Percentiles rank a stretch among this genome's conserved stretches.
These are phyloP conservation scores for Cyberlindnera nakhonratchasimensis DNA, from an alignment of 805 yeast genomes.

Conservation along the genomic window DNA sequence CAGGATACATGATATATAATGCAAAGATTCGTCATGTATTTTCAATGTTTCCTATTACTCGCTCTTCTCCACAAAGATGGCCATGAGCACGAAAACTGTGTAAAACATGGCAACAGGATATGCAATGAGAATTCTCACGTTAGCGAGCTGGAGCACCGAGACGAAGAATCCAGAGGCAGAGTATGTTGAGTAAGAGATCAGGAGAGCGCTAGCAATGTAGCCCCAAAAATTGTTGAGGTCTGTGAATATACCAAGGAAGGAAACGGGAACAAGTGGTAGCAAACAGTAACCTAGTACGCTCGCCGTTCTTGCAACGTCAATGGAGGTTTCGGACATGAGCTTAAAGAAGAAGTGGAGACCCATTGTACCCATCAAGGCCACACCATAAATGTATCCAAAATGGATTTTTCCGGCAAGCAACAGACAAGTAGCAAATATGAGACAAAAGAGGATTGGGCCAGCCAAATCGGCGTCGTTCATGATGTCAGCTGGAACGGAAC, in stretches of 20 bases:
- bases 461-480: slow-evolving; percentile 91
- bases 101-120: slow-evolving; percentile 91
- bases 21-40: too few relatives aligned
- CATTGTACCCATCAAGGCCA: slow-evolving; percentile 85
- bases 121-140: slow-evolving; percentile 87
- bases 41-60: background rate
- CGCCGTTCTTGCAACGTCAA: slow-evolving; percentile 69
- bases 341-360: slow-evolving; percentile 82
- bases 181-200: slow-evolving; percentile 87
- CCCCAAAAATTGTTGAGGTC: slow-evolving; percentile 74
- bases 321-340: slow-evolving; percentile 66
- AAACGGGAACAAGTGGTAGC: slow-evolving; percentile 77
- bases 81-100: slow-evolving; percentile 93
- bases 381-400: slow-evolving; percentile 95
- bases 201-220: slow-evolving; percentile 58
- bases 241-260: slow-evolving; percentile 59
- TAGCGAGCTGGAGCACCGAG: slow-evolving; percentile 73
- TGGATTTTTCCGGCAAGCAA: slow-evolving; percentile 90
- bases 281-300: slow-evolving; percentile 92
- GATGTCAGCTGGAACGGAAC: slow-evolving; percentile 63
- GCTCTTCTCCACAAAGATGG: slow-evolving; percentile 60
- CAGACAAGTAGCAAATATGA: slow-evolving; percentile 79
- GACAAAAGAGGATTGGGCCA: slow-evolving; percentile 88
- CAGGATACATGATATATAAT: background rate
- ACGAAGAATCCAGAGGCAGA: slow-evolving; percentile 93